phyloP scores from a whole-genome alignment of 345 rosid species.

The Citrus unshiu region DNA sequence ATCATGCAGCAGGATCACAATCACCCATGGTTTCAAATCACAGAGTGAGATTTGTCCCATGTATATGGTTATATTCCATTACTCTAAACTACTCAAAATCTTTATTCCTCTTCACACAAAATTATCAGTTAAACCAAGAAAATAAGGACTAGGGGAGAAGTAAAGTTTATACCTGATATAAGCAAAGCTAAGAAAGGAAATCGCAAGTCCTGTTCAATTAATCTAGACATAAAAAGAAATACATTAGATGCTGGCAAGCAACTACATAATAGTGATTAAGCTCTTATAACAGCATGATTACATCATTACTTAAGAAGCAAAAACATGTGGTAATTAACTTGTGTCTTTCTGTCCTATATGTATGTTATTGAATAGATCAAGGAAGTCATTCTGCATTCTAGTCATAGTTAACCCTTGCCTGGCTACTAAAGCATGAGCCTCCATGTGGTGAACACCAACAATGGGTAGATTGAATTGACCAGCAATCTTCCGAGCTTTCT shows the following conservation, averaged over 20 bases:
- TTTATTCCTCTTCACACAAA: not conserved
- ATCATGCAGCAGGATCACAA: not conserved
- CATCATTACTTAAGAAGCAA: not conserved
- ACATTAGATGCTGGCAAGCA: conserved; percentile 1
- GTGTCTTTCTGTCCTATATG: not conserved
- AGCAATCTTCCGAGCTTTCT: conserved; percentile 78
- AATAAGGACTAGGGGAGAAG: not conserved
- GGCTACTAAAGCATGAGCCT: conserved; percentile 91
- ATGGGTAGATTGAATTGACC: conserved; percentile 66
- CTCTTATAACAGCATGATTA: not conserved
- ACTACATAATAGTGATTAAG: not conserved
- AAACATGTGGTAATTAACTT: not conserved
- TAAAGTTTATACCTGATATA: conserved; percentile 63
- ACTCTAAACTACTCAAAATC: not conserved
- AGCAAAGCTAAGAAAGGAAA: conserved; percentile 95
- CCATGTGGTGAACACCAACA: conserved; percentile 91
- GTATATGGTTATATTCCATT: not conserved
- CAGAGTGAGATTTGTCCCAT: not conserved
- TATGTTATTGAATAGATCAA: not conserved
- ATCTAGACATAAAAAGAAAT: conserved; percentile 33
- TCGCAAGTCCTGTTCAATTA: conserved; percentile 62
- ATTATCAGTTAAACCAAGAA: conserved; percentile 1
- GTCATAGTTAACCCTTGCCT: conserved; percentile 39
- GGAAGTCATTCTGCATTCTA: not conserved
- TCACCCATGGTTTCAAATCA: not conserved